These are phyloP conservation scores for Colletotrichum godetiae DNA, from an alignment of 2,329 filamentous ascomycete genomes.

Conservation along the genomic window DNA sequence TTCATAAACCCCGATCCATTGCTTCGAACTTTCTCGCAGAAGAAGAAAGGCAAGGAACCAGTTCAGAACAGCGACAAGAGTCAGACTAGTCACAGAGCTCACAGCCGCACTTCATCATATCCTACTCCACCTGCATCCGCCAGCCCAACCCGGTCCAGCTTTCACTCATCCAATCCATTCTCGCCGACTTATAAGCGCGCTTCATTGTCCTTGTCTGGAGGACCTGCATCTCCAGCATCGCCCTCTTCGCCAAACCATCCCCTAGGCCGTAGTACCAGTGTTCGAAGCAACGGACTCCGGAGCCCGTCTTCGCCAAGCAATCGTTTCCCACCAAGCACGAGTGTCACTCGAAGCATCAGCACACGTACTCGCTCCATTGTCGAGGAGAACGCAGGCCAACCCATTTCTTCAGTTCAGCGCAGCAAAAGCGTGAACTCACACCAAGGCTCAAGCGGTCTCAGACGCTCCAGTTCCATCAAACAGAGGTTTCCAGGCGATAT, in stretches of 20 bases:
- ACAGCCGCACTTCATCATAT: conserved; percentile 34
- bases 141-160: conserved; percentile 60
- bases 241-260: conserved; percentile 37
- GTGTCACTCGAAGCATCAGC: conserved; percentile 47
- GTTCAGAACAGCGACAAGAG: conserved; percentile 6
- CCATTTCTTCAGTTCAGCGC: conserved; percentile 2
- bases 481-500: conserved; percentile 73
- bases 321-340: conserved; percentile 41
- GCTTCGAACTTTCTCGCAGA: conserved; percentile 39
- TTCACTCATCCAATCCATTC: conserved; percentile 59
- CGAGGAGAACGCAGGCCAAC: not conserved
- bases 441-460: conserved; percentile 28
- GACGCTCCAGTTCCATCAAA: conserved; percentile 57
- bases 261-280: conserved; percentile 39
- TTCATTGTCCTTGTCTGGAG: conserved; percentile 40
- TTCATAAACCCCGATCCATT: conserved; percentile 54
- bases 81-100: conserved; percentile 10
- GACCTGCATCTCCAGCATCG: conserved; percentile 26
- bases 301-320: conserved; percentile 35
- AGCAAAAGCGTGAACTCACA: conserved; percentile 34
- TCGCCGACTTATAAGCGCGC: conserved; percentile 44
- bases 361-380: conserved; percentile 25
- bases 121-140: conserved; percentile 66
- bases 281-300: conserved; percentile 44
- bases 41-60: conserved; percentile 37